phyloP scores from a whole-genome alignment of 331 rosid genomes.

The Stylosanthes scabra region DNA sequence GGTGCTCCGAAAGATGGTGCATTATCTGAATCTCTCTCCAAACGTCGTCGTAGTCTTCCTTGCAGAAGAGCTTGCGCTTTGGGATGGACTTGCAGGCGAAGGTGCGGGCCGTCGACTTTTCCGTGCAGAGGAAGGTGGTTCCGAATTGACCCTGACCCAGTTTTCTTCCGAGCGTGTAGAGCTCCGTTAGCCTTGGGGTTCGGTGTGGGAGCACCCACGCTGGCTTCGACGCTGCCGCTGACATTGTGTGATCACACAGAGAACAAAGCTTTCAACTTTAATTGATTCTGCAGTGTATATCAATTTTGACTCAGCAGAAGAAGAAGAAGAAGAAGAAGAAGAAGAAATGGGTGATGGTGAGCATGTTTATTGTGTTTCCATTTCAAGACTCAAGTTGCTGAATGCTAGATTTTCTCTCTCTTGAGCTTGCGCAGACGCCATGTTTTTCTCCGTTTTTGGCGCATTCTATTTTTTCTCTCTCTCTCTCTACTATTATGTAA shows the following conservation, averaged over 20 bases:
- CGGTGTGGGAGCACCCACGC: slow-evolving; percentile 56
- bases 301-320: not conserved
- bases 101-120: slow-evolving; percentile 28
- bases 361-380: not conserved
- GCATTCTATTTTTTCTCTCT: not conserved
- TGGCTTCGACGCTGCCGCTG: slow-evolving; percentile 42
- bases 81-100: slow-evolving; percentile 68
- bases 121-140: slow-evolving; percentile 51
- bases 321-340: not conserved
- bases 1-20: slow-evolving; percentile 59
- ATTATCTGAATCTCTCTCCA: slow-evolving; percentile 78
- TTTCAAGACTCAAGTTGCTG: not conserved
- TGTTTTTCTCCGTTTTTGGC: not conserved
- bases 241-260: slow-evolving; percentile 23
- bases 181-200: slow-evolving; percentile 44
- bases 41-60: slow-evolving; percentile 64
- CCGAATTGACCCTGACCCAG: slow-evolving; percentile 68
- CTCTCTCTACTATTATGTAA: too few species aligned
- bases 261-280: not conserved
- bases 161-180: slow-evolving; percentile 50
- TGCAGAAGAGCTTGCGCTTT: slow-evolving; percentile 55
- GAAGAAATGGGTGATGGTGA: not conserved
- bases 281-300: not conserved
- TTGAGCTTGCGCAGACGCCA: not conserved
- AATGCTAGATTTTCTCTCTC: not conserved